Evolutionary conservation across 306 rosid species (phyloP).

Genomic region (Acacia acuminata): DNA sequence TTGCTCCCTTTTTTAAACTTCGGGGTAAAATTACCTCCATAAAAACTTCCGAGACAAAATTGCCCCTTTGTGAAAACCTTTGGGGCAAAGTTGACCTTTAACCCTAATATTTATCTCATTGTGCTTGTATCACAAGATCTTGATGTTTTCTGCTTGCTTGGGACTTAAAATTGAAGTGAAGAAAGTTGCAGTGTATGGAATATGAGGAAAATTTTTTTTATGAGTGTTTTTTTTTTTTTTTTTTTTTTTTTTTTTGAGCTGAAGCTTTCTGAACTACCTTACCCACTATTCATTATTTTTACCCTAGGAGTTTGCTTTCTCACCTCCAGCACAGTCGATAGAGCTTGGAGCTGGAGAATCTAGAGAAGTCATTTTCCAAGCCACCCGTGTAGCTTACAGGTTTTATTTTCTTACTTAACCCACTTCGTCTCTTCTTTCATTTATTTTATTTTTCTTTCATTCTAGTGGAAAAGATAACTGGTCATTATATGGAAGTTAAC

Average conservation of each 20-base stretch:
- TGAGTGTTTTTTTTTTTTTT: too few relatives aligned
- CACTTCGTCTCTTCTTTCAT: conserved; percentile 11
- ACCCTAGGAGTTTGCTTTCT: conserved; percentile 86
- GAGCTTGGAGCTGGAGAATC: conserved; percentile 95
- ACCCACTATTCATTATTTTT: conserved; percentile 20
- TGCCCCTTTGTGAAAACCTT: too few relatives aligned
- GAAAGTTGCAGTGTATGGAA: conserved; percentile 24
- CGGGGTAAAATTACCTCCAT: too few relatives aligned
- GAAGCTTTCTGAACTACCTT: conserved; percentile 32
- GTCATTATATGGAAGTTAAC: neutral
- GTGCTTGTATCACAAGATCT: conserved; percentile 15
- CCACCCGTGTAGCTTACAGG: conserved; percentile 99
- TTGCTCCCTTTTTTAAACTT: too few relatives aligned
- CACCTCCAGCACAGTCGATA: conserved; percentile 86
- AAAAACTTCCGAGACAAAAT: too few relatives aligned
- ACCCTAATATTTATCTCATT: neutral
- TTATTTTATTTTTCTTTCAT: conserved; percentile 22
- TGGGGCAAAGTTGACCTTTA: too few relatives aligned
- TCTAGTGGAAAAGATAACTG: conserved; percentile 9
- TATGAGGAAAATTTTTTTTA: neutral
- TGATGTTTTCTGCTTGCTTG: conserved; percentile 23
- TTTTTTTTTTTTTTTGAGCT: neutral
- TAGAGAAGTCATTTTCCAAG: conserved; percentile 79
- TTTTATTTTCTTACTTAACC: conserved; percentile 37
- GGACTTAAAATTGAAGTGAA: neutral